Evolutionary conservation across 225 moss, liverwort and hornwort species (phyloP), one percentile per base, ranked within the genome.

Genomic region (Bryum argenteum): DNA sequence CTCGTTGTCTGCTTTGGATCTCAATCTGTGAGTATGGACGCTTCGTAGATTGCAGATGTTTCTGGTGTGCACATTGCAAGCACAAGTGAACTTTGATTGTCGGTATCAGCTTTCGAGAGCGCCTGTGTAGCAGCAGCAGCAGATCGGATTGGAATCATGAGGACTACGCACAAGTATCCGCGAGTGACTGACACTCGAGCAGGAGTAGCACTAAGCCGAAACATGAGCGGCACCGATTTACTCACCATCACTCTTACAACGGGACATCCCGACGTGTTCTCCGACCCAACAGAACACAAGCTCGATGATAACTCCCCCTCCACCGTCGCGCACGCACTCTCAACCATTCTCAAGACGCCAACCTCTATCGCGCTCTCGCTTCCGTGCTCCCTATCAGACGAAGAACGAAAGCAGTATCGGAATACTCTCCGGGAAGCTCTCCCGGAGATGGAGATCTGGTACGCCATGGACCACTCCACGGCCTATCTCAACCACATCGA

Each of bases 401-500:
- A 58, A 1, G 19, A 70, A 45, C 26, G 1, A 1, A 12, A 24
- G 2, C 58, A 58, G 1, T 58, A 19, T 7, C 16, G 17, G 4
- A 28, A 45, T 12, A 24, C 5, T 0, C 12, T 69, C 7, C 18
- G 12, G n/a, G 45, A 48, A 33, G 17, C 17, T 11, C 9, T 45
- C 48, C 59, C 20, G 9, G 59, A 9, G 14, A 70, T 59, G 48
- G 70, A 70, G 47, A 12, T 33, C 28, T 59, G 37, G 48, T 8
- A 6, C 59, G n/a, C 28, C 45, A 33, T 70, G 44, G 70, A 58
- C 40, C 58, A 70, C 28, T 44, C 28, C 8, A 33, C n/a, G 13
- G 47, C 33, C 5, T 58, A 45, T 58, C 45, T 70, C 28, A 45
- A 58, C 33, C 6, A 70, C 58, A 58, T 69, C 26, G 43, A 43